A percentile compares a stretch with the other conserved stretches of the same genome.
These are phyloP conservation scores for Quillaja saponaria DNA, from an alignment of 306 rosid genomes.

Conservation along the genomic window DNA sequence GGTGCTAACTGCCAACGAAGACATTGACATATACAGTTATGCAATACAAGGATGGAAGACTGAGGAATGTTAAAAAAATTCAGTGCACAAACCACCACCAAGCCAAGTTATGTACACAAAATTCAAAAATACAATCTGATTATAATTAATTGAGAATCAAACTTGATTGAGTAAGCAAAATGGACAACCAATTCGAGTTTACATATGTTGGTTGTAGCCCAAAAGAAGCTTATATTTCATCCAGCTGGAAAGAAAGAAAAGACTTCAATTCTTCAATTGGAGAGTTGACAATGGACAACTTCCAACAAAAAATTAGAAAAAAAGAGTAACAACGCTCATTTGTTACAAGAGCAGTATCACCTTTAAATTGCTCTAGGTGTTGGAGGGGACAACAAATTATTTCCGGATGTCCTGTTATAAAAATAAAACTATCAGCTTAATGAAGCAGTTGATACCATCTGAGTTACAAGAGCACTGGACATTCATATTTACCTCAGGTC, in stretches of 20 bases:
- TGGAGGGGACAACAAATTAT: conserved; percentile 53
- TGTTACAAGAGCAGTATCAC: conserved; percentile 15
- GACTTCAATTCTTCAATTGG: conserved; percentile 36
- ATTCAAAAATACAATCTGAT: conserved; percentile 29
- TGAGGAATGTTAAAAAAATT: conserved; percentile 3
- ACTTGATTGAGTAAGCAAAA: conserved; percentile 14
- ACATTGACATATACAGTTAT: neutral
- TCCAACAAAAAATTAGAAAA: conserved; percentile 32
- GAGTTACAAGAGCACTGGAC: conserved; percentile 11
- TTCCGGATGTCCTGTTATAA: conserved; percentile 67
- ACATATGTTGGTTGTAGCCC: conserved; percentile 14
- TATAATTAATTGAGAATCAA: conserved; percentile 26
- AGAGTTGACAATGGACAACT: conserved; percentile 32
- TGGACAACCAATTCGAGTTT: conserved; percentile 33
- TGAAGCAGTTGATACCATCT: conserved; percentile 3
- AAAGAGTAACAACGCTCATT: conserved; percentile 6
- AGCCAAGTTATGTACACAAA: conserved; percentile 34
- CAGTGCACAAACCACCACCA: conserved; percentile 5
- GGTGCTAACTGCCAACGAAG: neutral
- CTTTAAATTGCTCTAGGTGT: conserved; percentile 48
- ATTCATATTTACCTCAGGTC: conserved; percentile 50
- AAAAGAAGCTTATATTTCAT: conserved; percentile 22
- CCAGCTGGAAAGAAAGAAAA: conserved; percentile 10
- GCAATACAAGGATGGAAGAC: neutral
- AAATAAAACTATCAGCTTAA: conserved; percentile 34